Percentiles rank a stretch among this genome's conserved stretches.
These are phyloP conservation scores for Cocos nucifera DNA, from an alignment of 176 grass and related monocot genomes.

Conservation along the genomic window DNA sequence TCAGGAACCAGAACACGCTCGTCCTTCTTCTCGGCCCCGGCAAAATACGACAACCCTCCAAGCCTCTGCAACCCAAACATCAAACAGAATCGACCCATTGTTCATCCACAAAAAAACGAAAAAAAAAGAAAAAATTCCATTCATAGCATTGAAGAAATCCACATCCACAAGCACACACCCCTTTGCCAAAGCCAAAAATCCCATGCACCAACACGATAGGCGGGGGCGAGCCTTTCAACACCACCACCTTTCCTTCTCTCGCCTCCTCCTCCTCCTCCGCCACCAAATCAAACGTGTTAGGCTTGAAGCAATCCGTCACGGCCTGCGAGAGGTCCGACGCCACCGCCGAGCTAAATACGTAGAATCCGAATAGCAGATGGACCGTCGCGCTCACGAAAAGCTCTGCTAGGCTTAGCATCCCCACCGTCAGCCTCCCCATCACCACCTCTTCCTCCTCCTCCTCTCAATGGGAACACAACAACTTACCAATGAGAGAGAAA, in stretches of 20 bases:
- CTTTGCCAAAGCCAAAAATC: constrained; percentile 84
- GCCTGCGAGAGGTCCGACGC: constrained; percentile 83
- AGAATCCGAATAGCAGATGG: constrained; percentile 80
- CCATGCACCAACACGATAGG: constrained; percentile 89
- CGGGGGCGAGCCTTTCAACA: constrained; percentile 28
- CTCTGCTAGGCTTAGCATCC: constrained; percentile 55
- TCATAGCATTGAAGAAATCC: background rate
- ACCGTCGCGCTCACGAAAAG: constrained; percentile 67
- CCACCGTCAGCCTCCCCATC: constrained; percentile 51
- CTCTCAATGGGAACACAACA: background rate
- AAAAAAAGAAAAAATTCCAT: too few species aligned
- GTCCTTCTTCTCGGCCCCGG: constrained; percentile 90
- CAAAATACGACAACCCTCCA: constrained; percentile 81
- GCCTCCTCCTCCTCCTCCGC: constrained; percentile 16
- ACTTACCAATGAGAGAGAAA: too few species aligned
- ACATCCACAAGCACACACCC: constrained; percentile 23
- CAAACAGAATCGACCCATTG: too few species aligned
- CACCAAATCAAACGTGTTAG: constrained; percentile 36
- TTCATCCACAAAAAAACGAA: background rate
- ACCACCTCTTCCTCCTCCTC: background rate
- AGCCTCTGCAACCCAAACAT: constrained; percentile 40
- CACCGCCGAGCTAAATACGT: constrained; percentile 88
- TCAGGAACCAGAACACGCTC: constrained; percentile 71
- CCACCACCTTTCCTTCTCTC: background rate
- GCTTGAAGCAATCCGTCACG: constrained; percentile 35